Conservation (phyloP, 331 rosid species). For the Spiraea crenata region DNA sequence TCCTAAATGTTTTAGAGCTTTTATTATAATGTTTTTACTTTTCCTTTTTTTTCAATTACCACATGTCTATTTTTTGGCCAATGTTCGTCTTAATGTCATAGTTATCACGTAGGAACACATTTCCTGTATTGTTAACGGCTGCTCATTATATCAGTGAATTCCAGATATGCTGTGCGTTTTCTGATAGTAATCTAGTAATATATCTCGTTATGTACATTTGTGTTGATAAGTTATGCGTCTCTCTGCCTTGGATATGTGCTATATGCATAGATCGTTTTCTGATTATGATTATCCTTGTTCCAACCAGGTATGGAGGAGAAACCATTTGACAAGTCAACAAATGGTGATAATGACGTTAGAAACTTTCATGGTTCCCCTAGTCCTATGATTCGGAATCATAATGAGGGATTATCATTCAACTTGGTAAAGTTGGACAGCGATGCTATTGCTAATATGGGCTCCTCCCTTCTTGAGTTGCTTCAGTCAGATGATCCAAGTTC, state of each 20-base stretch:
- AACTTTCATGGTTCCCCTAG: slow-evolving; percentile 54
- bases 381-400: slow-evolving; percentile 44
- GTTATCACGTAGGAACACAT: no score
- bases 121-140: no score
- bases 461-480: slow-evolving; percentile 58
- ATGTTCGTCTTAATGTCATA: no score
- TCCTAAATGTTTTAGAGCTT: not conserved
- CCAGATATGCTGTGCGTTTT: not conserved
- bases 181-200: not conserved
- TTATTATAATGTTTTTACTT: not conserved
- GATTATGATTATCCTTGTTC: slow-evolving; percentile 7
- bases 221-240: not conserved
- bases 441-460: slow-evolving; percentile 51
- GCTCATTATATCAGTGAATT: no score
- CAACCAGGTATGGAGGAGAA: slow-evolving; percentile 87
- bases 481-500: slow-evolving; percentile 61
- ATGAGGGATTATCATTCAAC: slow-evolving; percentile 45
- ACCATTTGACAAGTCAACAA: slow-evolving; percentile 47
- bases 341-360: slow-evolving; percentile 51
- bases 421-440: slow-evolving; percentile 64
- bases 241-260: not conserved
- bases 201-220: not conserved
- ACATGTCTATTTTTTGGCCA: no score
- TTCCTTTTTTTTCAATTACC: no score
- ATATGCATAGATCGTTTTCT: not conserved